Conservation (phyloP, 2,329 filamentous ascomycete genomes). For the Fusarium incarnatum region DNA sequence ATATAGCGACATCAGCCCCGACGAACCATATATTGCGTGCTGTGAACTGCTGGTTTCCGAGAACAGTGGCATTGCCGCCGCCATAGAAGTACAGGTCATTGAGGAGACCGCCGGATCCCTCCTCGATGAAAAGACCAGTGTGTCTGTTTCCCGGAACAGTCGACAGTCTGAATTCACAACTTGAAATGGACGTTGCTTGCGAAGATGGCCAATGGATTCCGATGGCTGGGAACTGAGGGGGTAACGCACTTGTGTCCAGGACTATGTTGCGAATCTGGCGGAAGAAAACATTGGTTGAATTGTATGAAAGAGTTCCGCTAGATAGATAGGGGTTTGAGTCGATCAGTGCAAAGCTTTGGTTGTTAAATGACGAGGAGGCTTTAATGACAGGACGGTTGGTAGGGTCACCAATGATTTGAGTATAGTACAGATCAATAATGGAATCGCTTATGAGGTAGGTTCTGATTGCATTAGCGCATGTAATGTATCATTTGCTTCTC, state of each 20-base stretch:
- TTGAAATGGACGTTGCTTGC: slow-evolving; percentile 71
- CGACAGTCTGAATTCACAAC: slow-evolving; percentile 66
- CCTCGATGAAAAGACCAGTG: slow-evolving; percentile 71
- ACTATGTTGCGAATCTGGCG: slow-evolving; percentile 69
- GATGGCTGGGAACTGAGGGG: slow-evolving; percentile 57
- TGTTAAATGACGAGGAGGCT: slow-evolving; percentile 61
- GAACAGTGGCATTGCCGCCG: slow-evolving; percentile 67
- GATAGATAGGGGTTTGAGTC: slow-evolving; percentile 61
- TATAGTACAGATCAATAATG: slow-evolving; percentile 82
- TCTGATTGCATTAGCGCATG: slow-evolving; percentile 35
- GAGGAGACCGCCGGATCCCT: slow-evolving; percentile 74
- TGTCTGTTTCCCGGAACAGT: slow-evolving; percentile 60
- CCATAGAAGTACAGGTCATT: slow-evolving; percentile 78
- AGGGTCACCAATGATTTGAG: slow-evolving; percentile 80
- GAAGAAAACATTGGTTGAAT: slow-evolving; percentile 69
- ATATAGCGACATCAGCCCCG: slow-evolving; percentile 72
- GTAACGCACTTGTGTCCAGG: slow-evolving; percentile 65
- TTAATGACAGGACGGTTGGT: slow-evolving; percentile 66
- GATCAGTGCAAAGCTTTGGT: slow-evolving; percentile 57
- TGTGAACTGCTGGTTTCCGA: slow-evolving; percentile 79
- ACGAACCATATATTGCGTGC: slow-evolving; percentile 76
- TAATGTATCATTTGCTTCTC: slow-evolving; percentile 31
- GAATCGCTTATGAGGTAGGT: slow-evolving; percentile 79
- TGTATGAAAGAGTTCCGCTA: slow-evolving; percentile 57
- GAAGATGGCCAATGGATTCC: slow-evolving; percentile 77